Base-by-base conservation (phyloP, 768 basidiomycete genomes). In the Tremella mesenterica region DNA sequence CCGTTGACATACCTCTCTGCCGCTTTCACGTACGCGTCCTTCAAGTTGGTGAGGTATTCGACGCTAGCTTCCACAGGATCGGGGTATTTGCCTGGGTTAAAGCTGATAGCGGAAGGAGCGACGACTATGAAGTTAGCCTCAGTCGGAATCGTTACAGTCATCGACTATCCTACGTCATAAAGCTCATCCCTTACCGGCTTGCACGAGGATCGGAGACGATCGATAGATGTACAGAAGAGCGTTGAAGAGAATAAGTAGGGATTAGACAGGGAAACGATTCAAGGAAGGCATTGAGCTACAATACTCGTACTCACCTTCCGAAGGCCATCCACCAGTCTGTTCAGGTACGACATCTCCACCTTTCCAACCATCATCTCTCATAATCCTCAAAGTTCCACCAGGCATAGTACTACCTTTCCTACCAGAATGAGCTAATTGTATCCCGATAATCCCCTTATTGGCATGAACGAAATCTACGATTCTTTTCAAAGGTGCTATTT, bases 341-440 rank as follows among this genome's bases (percentile, higher is more conserved):
- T 77, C 69, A 7, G 61, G 50, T 3, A 80, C 79, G 13, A 77
- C 75, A 52, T 74, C 63, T 1, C 59, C 67, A 4, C 68, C 63
- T 14, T 57, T 50, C 51, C 59, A 62, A 3, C 58, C 63, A 16
- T 59, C 56, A n/a, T 65, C 59, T 2, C 54, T 26, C 10, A 48
- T 56, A 16, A 50, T 58, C 48, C 64, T 60, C 72, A 76, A 25
- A 28, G 85, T 77, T 84, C 84, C 88, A 1, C 85, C 84, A 0
- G 85, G 78, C 48, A 79, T 76, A 0, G 81, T 84, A 8, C 81
- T 83, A 0, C 84, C 83, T 68, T 92, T 91, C n/a, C 85, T 77
- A 0, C 86, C 86, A 0, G 83, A 85, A 67, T 90, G 87, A 0
- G 81, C 80, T 18, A 91, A 80, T 67, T 91, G 88, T 28, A 91